phyloP scores from a whole-genome alignment of 176 grass and related monocot genomes.

The Urochloa ruziziensis region DNA sequence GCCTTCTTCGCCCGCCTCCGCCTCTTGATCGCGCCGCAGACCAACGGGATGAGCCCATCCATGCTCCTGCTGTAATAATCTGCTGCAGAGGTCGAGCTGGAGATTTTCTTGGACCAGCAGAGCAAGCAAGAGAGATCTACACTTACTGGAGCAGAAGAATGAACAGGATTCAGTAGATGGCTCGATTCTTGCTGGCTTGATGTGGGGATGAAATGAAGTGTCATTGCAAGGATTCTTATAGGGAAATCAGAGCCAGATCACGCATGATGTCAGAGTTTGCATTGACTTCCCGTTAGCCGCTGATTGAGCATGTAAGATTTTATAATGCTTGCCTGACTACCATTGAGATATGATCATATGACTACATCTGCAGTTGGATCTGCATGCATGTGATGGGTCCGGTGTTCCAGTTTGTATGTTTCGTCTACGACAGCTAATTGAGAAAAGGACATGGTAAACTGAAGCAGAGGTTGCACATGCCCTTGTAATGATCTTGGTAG shows the following conservation, averaged over 20 bases:
- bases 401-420: neutral
- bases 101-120: neutral
- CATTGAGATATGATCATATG: neutral
- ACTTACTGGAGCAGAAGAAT: neutral
- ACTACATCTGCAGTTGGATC: conserved; percentile 10
- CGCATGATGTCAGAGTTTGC: neutral
- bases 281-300: neutral
- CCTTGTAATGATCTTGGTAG: neutral
- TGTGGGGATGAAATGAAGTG: neutral
- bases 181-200: neutral
- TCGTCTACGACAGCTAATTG: neutral
- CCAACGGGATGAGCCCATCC: conserved; percentile 37
- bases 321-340: neutral
- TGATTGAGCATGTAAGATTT: conserved; percentile 16
- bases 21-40: conserved; percentile 26
- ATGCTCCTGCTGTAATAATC: neutral
- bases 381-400: neutral
- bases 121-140: neutral
- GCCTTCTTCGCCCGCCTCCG: neutral
- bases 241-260: neutral
- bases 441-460: neutral
- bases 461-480: conserved; percentile 3
- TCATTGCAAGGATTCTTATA: neutral
- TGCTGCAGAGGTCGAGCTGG: neutral
- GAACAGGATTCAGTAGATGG: neutral